Percentiles rank a stretch among this genome's conserved stretches.
These are phyloP conservation scores for Biancaea sappan DNA, from an alignment of 306 rosid species.

Conservation along the genomic window DNA sequence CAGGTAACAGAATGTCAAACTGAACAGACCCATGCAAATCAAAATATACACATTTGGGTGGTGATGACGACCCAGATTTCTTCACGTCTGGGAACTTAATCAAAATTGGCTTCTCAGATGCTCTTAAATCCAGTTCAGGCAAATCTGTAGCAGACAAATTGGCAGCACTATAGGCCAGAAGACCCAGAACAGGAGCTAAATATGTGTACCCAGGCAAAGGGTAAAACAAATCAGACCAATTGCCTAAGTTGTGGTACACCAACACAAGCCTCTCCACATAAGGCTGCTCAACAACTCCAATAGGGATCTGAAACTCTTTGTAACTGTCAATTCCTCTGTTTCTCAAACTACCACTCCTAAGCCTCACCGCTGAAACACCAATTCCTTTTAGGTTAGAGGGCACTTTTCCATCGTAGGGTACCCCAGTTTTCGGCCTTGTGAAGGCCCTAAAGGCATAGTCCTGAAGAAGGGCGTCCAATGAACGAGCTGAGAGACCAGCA, in stretches of 20 bases:
- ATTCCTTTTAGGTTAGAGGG: conserved; percentile 51
- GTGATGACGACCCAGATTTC: conserved; percentile 11
- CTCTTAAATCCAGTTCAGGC: conserved; percentile 49
- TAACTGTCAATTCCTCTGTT: conserved; percentile 41
- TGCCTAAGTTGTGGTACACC: conserved; percentile 63
- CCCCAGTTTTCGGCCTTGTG: conserved; percentile 38
- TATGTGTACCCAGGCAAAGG: conserved; percentile 57
- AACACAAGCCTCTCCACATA: conserved; percentile 49
- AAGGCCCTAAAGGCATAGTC: conserved; percentile 49
- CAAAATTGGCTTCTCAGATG: conserved; percentile 41
- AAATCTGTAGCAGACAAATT: conserved; percentile 44
- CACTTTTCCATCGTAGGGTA: conserved; percentile 35
- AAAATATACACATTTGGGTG: conserved; percentile 53
- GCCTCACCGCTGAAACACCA: conserved; percentile 46
- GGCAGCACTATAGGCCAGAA: conserved; percentile 47
- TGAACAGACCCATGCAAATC: conserved; percentile 51
- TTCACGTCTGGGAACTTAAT: conserved; percentile 39
- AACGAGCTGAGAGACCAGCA: conserved; percentile 36
- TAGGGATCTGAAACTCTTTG: conserved; percentile 62
- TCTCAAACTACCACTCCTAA: conserved; percentile 49
- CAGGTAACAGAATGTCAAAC: conserved; percentile 37
- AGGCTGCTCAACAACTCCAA: conserved; percentile 51
- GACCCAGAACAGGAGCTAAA: conserved; percentile 60
- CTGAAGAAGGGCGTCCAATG: conserved; percentile 51
- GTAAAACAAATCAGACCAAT: conserved; percentile 48